Conservation (phyloP, 176 grass and related monocot species). For the Puccinellia tenuiflora region DNA sequence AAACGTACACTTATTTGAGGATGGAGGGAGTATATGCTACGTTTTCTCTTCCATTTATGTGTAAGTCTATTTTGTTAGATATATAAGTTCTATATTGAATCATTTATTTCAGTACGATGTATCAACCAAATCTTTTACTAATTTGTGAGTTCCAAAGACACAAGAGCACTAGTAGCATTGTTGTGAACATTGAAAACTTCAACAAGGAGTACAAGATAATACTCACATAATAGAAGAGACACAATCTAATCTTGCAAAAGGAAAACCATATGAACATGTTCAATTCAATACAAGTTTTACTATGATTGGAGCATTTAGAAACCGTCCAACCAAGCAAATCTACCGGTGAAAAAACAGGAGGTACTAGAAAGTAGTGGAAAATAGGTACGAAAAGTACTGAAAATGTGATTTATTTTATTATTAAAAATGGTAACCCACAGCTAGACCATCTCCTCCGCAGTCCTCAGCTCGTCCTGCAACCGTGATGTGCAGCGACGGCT, state of each 20-base stretch:
- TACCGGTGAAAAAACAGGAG: too few relatives aligned
- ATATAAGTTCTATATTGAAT: not conserved
- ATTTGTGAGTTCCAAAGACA: not conserved
- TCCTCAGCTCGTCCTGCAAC: too few relatives aligned
- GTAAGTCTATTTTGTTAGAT: not conserved
- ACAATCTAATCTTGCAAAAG: not conserved
- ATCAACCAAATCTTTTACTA: not conserved
- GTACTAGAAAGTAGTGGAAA: too few relatives aligned
- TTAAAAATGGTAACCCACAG: too few relatives aligned
- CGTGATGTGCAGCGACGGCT: too few relatives aligned
- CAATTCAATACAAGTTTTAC: not conserved
- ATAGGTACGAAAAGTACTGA: too few relatives aligned
- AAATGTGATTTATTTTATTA: too few relatives aligned
- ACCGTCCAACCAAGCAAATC: too few relatives aligned
- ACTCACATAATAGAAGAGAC: not conserved
- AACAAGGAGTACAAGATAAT: not conserved
- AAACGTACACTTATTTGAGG: too few relatives aligned
- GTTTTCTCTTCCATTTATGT: not conserved
- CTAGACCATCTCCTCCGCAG: too few relatives aligned
- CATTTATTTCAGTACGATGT: not conserved
- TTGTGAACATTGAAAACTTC: not conserved
- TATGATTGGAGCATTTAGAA: too few relatives aligned
- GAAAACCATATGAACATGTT: not conserved
- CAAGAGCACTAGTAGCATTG: not conserved
- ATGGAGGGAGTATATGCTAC: too few relatives aligned